Conservation (phyloP, 1,139 yeast species). For the Kodamaea plutei region DNA sequence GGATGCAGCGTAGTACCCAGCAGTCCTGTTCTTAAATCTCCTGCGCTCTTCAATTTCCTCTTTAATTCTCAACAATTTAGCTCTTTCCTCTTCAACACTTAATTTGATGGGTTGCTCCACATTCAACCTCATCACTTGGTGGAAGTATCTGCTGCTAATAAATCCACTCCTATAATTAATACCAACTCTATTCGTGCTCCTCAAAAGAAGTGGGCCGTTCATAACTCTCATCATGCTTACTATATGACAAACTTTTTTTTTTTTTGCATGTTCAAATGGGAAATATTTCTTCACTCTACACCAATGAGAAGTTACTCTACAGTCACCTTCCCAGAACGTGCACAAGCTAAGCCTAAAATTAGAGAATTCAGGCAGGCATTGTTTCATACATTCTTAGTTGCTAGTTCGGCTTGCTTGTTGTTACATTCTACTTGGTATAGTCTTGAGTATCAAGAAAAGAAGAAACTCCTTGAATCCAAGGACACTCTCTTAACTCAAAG, state of each 20-base stretch:
- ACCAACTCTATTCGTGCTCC: too few relatives aligned
- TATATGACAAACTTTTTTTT: too few relatives aligned
- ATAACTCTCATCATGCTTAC: too few relatives aligned
- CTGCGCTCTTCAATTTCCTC: slow-evolving; percentile 28
- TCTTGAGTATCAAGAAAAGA: slow-evolving; percentile 30
- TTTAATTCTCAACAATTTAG: slow-evolving; percentile 10
- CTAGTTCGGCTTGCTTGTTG: slow-evolving; percentile 36
- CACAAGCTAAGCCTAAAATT: slow-evolving; percentile 29
- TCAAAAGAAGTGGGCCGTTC: too few relatives aligned
- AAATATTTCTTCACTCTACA: too few relatives aligned
- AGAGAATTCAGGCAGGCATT: slow-evolving; percentile 38
- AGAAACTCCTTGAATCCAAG: slow-evolving; percentile 19
- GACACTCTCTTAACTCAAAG: slow-evolving; percentile 27
- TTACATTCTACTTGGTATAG: slow-evolving; percentile 33
- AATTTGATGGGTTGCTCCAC: too few relatives aligned
- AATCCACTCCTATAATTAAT: background rate
- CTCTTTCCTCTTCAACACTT: slow-evolving; percentile 9
- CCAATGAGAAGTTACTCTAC: too few relatives aligned
- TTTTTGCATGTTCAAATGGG: too few relatives aligned
- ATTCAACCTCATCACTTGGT: too few relatives aligned
- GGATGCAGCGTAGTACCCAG: slow-evolving; percentile 70
- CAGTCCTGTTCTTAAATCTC: slow-evolving; percentile 41
- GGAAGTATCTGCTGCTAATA: background rate
- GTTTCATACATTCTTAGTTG: slow-evolving; percentile 38
- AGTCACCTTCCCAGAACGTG: slow-evolving; percentile 13